These are phyloP conservation scores for Amphirosellinia nigrospora DNA, from an alignment of 495 filamentous ascomycete species.

Conservation along the genomic window DNA sequence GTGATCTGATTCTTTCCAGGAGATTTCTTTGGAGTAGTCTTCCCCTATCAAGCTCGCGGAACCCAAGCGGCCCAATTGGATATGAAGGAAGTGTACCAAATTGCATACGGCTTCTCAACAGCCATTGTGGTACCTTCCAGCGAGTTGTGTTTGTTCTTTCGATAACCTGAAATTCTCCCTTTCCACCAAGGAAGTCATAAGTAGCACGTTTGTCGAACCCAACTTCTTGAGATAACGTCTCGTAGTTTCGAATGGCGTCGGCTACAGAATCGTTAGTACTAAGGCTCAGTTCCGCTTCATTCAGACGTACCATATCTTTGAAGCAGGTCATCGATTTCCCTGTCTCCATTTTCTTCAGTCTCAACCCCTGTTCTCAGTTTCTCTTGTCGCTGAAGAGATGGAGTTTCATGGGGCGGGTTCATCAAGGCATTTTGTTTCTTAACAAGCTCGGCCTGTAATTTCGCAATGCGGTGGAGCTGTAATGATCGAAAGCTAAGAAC, in stretches of 20 bases:
- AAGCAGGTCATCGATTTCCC: neutral
- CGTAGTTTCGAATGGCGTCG: neutral
- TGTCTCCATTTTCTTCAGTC: neutral
- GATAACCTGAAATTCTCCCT: neutral
- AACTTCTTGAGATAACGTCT: neutral
- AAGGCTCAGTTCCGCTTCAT: neutral
- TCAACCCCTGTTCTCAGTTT: neutral
- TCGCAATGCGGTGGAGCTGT: neutral
- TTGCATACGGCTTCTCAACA: neutral
- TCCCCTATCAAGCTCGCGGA: neutral
- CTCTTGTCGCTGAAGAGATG: neutral
- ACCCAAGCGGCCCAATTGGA: neutral
- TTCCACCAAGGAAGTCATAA: neutral
- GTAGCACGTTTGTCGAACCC: neutral
- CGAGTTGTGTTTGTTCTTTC: neutral
- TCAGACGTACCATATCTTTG: neutral
- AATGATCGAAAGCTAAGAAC: neutral
- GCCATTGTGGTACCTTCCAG: neutral
- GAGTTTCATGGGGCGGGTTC: neutral
- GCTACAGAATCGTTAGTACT: neutral
- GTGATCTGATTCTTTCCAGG: neutral
- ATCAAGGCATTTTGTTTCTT: neutral
- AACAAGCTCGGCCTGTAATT: neutral
- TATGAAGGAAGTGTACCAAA: neutral
- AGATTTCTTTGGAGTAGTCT: neutral